Conservation (phyloP, 345 rosid species). For the Geranium rotundifolium region DNA sequence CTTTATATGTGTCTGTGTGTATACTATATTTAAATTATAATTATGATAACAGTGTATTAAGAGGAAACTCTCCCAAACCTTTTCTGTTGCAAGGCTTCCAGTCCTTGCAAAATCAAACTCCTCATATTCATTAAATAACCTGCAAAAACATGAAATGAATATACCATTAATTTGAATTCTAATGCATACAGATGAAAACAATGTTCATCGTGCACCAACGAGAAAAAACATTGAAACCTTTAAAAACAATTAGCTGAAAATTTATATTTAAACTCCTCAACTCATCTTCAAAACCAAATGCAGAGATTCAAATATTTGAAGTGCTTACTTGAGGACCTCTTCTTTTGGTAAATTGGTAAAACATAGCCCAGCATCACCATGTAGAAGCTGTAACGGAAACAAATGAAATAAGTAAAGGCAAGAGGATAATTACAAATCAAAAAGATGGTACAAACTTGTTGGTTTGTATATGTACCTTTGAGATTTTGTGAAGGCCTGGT, state of each 20-base stretch:
- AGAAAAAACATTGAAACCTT: too few species aligned
- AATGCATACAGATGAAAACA: not conserved
- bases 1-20: too few species aligned
- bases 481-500: conserved; percentile 57
- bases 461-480: conserved; percentile 42
- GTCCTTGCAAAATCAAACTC: conserved; percentile 82
- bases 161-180: not conserved
- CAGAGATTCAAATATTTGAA: not conserved
- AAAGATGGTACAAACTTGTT: not conserved
- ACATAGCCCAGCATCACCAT: conserved; percentile 73
- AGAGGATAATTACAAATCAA: not conserved
- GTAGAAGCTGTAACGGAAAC: conserved; percentile 40
- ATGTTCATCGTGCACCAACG: too few species aligned
- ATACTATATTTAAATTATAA: too few species aligned
- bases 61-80: conserved; percentile 26
- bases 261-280: too few species aligned
- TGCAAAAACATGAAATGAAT: conserved; percentile 18
- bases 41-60: not conserved
- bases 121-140: conserved; percentile 68
- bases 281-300: not conserved
- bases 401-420: not conserved
- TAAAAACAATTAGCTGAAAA: too few species aligned
- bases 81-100: conserved; percentile 62
- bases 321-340: conserved; percentile 66
- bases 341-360: conserved; percentile 70